A percentile compares a stretch with the other conserved stretches of the same genome.
Evolutionary conservation across 352 stramenopile species (phyloP).

Genomic region (Saprolegnia diclina): DNA sequence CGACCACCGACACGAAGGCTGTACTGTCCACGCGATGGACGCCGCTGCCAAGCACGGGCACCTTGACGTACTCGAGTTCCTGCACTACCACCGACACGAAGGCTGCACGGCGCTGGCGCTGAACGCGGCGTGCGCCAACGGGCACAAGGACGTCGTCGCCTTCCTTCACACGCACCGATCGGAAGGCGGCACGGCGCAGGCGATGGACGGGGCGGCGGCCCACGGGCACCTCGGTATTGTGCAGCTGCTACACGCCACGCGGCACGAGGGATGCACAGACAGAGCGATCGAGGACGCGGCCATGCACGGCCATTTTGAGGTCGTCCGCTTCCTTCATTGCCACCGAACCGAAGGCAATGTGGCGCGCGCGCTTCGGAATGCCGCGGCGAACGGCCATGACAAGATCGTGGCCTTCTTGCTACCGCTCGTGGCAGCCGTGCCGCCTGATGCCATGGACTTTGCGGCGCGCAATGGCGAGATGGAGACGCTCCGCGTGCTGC

Average conservation of each 20-base stretch:
- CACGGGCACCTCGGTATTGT: slow-evolving; percentile 11
- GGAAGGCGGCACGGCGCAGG: slow-evolving; percentile 14
- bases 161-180: slow-evolving; percentile 22
- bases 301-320: slow-evolving; percentile 19
- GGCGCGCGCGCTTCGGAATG: background rate
- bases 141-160: slow-evolving; percentile 4
- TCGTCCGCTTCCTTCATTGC: slow-evolving; percentile 11
- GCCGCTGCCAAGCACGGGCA: slow-evolving; percentile 29
- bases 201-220: slow-evolving; percentile 13
- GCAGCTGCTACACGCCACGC: background rate
- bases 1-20: slow-evolving; percentile 24
- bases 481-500: background rate
- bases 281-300: slow-evolving; percentile 14
- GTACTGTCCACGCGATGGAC: slow-evolving; percentile 29
- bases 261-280: background rate
- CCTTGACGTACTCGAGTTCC: slow-evolving; percentile 30
- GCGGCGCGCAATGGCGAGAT: background rate
- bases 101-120: background rate
- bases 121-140: slow-evolving; percentile 24
- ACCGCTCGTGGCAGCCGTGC: background rate
- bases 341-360: slow-evolving; percentile 5
- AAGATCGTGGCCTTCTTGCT: background rate
- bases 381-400: background rate
- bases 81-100: slow-evolving; percentile 19
- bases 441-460: background rate